Conservation (phyloP, 495 filamentous ascomycete species). For the Melanomma pulvis-pyrius region DNA sequence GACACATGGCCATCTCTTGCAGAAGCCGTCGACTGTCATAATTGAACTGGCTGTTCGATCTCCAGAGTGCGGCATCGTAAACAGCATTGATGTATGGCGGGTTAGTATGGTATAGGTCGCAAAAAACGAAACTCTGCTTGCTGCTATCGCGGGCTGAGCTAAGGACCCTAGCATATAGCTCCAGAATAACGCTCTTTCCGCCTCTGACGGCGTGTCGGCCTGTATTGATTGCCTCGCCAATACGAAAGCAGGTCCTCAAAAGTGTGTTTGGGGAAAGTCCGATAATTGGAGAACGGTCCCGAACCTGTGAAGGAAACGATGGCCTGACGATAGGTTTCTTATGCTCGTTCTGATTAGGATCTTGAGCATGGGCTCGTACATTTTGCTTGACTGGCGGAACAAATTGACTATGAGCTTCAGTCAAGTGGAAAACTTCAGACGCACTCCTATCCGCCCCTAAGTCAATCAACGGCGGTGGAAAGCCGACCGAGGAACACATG, state of each 20-base stretch:
- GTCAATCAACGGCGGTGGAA: neutral
- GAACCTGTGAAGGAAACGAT: slow-evolving; percentile 53
- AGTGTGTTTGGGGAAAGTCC: slow-evolving; percentile 53
- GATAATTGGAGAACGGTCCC: slow-evolving; percentile 56
- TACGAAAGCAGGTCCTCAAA: slow-evolving; percentile 63
- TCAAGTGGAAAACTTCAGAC: neutral
- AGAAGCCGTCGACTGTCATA: slow-evolving; percentile 49
- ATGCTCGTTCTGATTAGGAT: neutral
- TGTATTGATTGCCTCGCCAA: slow-evolving; percentile 57
- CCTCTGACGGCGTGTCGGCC: slow-evolving; percentile 48
- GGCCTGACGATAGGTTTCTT: slow-evolving; percentile 49
- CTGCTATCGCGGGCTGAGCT: slow-evolving; percentile 54
- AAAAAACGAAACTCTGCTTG: slow-evolving; percentile 62
- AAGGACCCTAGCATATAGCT: slow-evolving; percentile 61
- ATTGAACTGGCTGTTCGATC: slow-evolving; percentile 51
- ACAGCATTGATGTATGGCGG: slow-evolving; percentile 56
- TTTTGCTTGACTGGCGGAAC: slow-evolving; percentile 7
- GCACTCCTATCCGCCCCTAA: neutral
- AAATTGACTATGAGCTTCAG: neutral
- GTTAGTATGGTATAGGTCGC: slow-evolving; percentile 61
- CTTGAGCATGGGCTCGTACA: neutral
- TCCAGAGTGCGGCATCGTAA: slow-evolving; percentile 51
- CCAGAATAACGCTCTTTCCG: slow-evolving; percentile 55
- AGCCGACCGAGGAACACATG: neutral
- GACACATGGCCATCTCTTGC: slow-evolving; percentile 47